A percentile compares a stretch with the other conserved stretches of the same genome.
phyloP scores from a whole-genome alignment of 2,329 filamentous ascomycete genomes.

The Mariannaea sp. region DNA sequence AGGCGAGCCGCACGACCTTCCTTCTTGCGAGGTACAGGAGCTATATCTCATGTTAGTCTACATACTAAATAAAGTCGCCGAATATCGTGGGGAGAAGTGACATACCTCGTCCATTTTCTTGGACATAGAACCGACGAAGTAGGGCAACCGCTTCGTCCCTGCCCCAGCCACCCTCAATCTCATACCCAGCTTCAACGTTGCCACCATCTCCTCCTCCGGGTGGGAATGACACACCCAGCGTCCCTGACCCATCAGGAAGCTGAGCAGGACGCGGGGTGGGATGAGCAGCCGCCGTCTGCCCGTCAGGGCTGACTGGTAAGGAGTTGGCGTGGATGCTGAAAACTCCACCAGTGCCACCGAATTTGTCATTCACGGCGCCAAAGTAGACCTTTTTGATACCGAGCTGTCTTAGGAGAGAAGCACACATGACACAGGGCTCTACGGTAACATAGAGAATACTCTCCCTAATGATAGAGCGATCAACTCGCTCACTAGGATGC shows the following conservation, averaged over 20 bases:
- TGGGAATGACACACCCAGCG: conserved; percentile 45
- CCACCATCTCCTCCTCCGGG: conserved; percentile 59
- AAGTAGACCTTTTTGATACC: conserved; percentile 90
- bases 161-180: conserved; percentile 84
- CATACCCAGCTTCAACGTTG: conserved; percentile 77
- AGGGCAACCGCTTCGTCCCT: conserved; percentile 92
- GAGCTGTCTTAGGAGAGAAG: conserved; percentile 86
- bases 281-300: conserved; percentile 48
- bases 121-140: conserved; percentile 92
- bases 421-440: conserved; percentile 99
- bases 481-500: conserved; percentile 60
- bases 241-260: conserved; percentile 44
- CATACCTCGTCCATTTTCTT: conserved; percentile 91
- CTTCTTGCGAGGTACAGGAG: conserved; percentile 59
- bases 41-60: conserved; percentile 38
- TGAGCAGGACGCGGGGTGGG: conserved; percentile 45
- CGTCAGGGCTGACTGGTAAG: conserved; percentile 44
- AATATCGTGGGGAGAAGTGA: neutral
- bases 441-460: conserved; percentile 92
- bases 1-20: conserved; percentile 59
- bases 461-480: conserved; percentile 70
- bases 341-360: conserved; percentile 94
- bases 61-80: accelerated
- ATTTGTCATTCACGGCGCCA: conserved; percentile 94
- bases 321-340: conserved; percentile 78